Base-by-base conservation (phyloP, 768 basidiomycete species). In the Agaricus blazei region DNA sequence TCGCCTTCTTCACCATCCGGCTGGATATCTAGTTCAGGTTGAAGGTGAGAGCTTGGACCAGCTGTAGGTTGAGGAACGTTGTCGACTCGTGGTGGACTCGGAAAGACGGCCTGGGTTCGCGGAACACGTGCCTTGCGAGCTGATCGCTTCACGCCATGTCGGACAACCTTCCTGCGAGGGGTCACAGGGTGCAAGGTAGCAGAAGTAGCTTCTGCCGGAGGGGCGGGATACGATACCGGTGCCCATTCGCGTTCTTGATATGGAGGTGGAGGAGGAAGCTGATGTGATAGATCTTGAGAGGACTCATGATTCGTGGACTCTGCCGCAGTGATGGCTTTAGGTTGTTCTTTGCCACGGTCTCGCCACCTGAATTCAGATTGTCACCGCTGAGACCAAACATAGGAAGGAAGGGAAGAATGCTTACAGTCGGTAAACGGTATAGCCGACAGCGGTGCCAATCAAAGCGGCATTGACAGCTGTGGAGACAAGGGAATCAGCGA, bases 341-440 rank as follows among this genome's bases (percentile, higher is more conserved):
- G 64, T 19, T 74, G 63, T 60, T 77, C 72, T 73, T 80, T 87
- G 63, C 88, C 87, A 58, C 87, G 81, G 68, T 85, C 83, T 71
- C 86, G 78, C 90, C 90, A 91, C 68, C 90, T 90, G 58, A 12
- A 37, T 43, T 23, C 45, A 49, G 14, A 26, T 27, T 15, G 6
- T 40, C 9, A 44, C 34, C 34, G 19, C 19, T 19, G 19, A 19
- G 19, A 19, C 19, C 19, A 19, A 19, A 19, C 19, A 19, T 19
- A 19, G 19, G 19, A 19, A 19, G 19, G 19, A 19, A 19, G 40
- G 36, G 11, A 48, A 41, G 11, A 29, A 27, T 28, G 50, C 88
- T 74, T 67, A 92, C 90, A 93, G 74, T 69, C 88, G 82, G 72
- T 91, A 93, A 41, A 91, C 88, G 44, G 90, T 90, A 59, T 92